These are phyloP conservation scores for Daedalea quercina DNA, from an alignment of 768 basidiomycete genomes.

Conservation along the genomic window DNA sequence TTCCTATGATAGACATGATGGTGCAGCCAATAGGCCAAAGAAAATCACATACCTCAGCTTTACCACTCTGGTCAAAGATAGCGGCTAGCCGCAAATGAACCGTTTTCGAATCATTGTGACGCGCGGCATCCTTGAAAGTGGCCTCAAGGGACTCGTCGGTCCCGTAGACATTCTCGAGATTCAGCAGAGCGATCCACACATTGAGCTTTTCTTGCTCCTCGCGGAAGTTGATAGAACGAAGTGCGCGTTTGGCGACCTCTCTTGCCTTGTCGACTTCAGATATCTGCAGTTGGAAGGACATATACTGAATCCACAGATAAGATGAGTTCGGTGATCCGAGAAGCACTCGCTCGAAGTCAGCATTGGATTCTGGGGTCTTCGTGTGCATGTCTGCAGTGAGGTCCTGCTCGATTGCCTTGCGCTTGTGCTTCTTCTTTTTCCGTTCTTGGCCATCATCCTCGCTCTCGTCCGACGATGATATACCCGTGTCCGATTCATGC, in stretches of 20 bases:
- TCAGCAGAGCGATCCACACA: conserved; percentile 94
- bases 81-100: conserved; percentile 78
- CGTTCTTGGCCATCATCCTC: conserved; percentile 37
- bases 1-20: conserved; percentile 41
- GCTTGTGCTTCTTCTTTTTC: conserved; percentile 63
- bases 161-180: conserved; percentile 91
- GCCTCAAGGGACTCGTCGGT: conserved; percentile 71
- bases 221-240: conserved; percentile 85
- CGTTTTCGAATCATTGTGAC: conserved; percentile 89
- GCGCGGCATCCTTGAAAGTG: conserved; percentile 86
- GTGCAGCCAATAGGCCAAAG: background rate
- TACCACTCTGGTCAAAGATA: conserved; percentile 80
- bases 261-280: conserved; percentile 95
- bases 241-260: conserved; percentile 76
- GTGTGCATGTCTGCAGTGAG: conserved; percentile 84
- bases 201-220: conserved; percentile 96
- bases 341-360: conserved; percentile 91
- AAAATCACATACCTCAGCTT: conserved; percentile 53
- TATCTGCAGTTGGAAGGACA: conserved; percentile 97
- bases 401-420: conserved; percentile 71
- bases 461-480: conserved; percentile 41
- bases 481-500: conserved; percentile 33
- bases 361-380: conserved; percentile 81
- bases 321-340: conserved; percentile 96
- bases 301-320: conserved; percentile 97